phyloP scores from a whole-genome alignment of 768 basidiomycete genomes.

The Suillus subluteus region DNA sequence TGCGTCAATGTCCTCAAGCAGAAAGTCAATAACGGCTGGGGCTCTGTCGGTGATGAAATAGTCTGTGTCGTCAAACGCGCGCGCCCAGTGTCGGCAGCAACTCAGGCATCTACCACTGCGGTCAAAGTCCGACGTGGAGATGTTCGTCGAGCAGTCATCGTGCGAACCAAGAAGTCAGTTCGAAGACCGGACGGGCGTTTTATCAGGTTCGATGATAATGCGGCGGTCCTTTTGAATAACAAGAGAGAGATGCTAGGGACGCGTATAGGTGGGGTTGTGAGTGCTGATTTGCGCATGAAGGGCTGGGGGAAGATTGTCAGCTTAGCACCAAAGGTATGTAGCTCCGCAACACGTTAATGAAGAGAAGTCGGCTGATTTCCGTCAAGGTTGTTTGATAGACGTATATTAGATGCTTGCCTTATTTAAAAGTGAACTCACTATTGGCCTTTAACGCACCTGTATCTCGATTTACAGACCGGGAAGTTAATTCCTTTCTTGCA shows the following conservation, averaged over 20 bases:
- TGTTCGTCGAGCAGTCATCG: slow-evolving; percentile 94
- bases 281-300: slow-evolving; percentile 85
- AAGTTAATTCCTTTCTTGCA: too few relatives aligned
- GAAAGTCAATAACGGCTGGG: slow-evolving; percentile 95
- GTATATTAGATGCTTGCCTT: slow-evolving; percentile 2
- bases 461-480: too few relatives aligned
- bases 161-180: slow-evolving; percentile 87
- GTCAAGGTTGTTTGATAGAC: slow-evolving; percentile 11
- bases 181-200: slow-evolving; percentile 86
- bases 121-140: slow-evolving; percentile 93
- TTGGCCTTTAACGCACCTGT: neutral
- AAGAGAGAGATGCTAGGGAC: slow-evolving; percentile 97
- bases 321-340: slow-evolving; percentile 82
- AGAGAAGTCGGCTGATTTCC: neutral
- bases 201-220: slow-evolving; percentile 95
- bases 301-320: slow-evolving; percentile 95
- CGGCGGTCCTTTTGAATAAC: slow-evolving; percentile 91
- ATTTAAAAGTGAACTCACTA: neutral
- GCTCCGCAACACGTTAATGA: slow-evolving; percentile 2
- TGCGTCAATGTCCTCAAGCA: slow-evolving; percentile 96
- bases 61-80: slow-evolving; percentile 95
- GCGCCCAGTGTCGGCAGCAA: slow-evolving; percentile 72
- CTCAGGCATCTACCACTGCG: slow-evolving; percentile 71
- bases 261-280: slow-evolving; percentile 92
- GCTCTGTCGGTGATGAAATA: slow-evolving; percentile 91